Base-by-base conservation (phyloP, 2,329 filamentous ascomycete genomes). In the Trichoderma hamatum region DNA sequence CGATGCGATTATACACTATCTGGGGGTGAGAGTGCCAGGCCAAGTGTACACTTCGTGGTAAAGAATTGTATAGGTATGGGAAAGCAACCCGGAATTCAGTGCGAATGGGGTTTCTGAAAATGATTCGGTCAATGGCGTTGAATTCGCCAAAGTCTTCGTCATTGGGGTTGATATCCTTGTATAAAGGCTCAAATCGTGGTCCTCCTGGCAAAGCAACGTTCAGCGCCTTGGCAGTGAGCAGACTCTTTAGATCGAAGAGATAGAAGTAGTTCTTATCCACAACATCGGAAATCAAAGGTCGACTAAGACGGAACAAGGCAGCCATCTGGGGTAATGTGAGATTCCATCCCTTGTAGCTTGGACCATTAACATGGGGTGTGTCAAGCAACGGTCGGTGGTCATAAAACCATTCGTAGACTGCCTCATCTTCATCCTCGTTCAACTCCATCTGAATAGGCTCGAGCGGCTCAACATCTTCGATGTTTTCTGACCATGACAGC, bases 141-240 rank as follows among this genome's bases (percentile, higher is more conserved):
- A 99, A 99, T 80, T 99, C 96, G 80, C 96, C 96, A 81, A 99
- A 99, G 77, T 99, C 96, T 80, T 99, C 96, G 74, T 98, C 95
- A 75, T 99, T 99, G 2, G 96, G 96, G 79, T 99, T 94, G 71
- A 99, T 94, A 75, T 99, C 96, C 82, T 99, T 99, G 85, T 97
- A 99, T 24, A 99, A 80, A 28, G 96, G 96, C 80, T 99, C 96
- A 72, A 99, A 99, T 34, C 96, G 90, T 71, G 96, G 96, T 11
- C 96, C 96, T 78, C 96, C 96, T n/a, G 96, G 96, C 67, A 99
- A 93, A 11, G 96, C 95, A 64, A 99, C 95, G 74, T 99, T 99
- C 54, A 99, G 84, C 0, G 96, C 96, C 81, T 99, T 99, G 39
- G 96, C 95, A 28, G 96, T 97, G 73, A 97, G 87, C 78, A 99